Evolutionary conservation across 2,329 filamentous ascomycete species (phyloP).

Genomic region (Paecilomyces dactylethromorphus): DNA sequence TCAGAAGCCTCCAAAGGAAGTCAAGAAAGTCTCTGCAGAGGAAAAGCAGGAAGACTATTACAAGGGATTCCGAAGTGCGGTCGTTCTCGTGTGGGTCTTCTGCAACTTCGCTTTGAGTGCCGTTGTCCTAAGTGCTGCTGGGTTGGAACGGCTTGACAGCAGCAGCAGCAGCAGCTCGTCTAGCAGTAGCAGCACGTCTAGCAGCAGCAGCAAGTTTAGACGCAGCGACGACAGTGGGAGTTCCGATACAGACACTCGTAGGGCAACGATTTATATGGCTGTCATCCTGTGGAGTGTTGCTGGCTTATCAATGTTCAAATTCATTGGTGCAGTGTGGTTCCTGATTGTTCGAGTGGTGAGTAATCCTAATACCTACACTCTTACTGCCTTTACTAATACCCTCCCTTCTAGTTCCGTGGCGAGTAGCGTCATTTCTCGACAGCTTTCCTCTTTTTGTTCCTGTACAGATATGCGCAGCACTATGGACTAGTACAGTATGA

Average conservation of each 20-base stretch:
- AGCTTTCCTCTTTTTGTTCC: neutral
- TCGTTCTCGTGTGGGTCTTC: conserved; percentile 94
- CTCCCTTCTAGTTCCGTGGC: conserved; percentile 42
- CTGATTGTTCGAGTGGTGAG: conserved; percentile 82
- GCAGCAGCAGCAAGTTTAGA: neutral
- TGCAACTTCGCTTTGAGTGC: conserved; percentile 86
- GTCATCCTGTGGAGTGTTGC: conserved; percentile 88
- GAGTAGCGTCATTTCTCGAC: conserved; percentile 23
- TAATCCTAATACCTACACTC: conserved; percentile 6
- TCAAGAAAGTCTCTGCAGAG: conserved; percentile 40
- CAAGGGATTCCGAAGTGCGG: conserved; percentile 85
- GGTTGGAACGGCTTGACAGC: conserved; percentile 61
- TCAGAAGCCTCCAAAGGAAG: conserved; percentile 66
- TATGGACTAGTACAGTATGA: neutral
- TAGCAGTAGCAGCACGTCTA: neutral
- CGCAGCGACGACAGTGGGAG: neutral
- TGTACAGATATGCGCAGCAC: neutral
- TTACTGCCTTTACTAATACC: conserved; percentile 18
- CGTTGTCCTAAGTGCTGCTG: conserved; percentile 78
- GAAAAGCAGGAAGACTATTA: conserved; percentile 98
- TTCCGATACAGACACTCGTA: conserved; percentile 40
- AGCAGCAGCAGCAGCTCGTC: conserved; percentile 17
- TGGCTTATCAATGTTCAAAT: conserved; percentile 75
- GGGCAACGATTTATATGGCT: conserved; percentile 75
- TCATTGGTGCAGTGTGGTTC: conserved; percentile 85